Percentiles rank a stretch among this genome's conserved stretches.
Conservation (phyloP, 345 rosid species). For the Eucalyptus cloeziana region DNA sequence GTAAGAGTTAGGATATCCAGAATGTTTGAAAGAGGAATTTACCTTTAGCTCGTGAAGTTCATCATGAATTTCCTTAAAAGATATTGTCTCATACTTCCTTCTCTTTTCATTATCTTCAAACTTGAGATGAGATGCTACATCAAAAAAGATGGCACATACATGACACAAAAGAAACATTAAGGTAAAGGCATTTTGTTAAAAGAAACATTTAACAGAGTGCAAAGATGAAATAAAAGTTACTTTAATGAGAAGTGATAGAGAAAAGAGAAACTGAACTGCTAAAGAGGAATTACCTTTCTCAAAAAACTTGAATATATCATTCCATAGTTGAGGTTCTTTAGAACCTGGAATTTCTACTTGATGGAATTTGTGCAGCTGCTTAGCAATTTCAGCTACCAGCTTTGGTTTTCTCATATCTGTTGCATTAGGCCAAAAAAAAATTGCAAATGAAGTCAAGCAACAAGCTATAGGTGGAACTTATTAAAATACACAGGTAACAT, state of each 20-base stretch:
- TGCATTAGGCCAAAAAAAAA: neutral
- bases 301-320: conserved; percentile 71
- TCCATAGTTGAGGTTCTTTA: conserved; percentile 91
- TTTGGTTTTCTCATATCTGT: conserved; percentile 77
- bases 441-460: neutral
- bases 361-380: conserved; percentile 71
- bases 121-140: conserved; percentile 64
- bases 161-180: neutral
- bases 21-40: neutral
- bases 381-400: conserved; percentile 82
- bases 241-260: neutral
- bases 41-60: conserved; percentile 78
- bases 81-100: conserved; percentile 52
- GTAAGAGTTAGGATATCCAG: neutral
- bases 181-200: neutral
- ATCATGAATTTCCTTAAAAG: conserved; percentile 50
- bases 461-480: neutral
- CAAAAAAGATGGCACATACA: neutral
- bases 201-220: neutral
- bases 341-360: conserved; percentile 77
- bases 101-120: conserved; percentile 68
- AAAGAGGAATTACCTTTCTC: conserved; percentile 44
- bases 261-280: neutral
- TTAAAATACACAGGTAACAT: neutral
- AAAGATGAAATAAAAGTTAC: neutral